These are phyloP conservation scores for Volvariella volvacea DNA, from an alignment of 1,284 basidiomycete species.

Conservation along the genomic window DNA sequence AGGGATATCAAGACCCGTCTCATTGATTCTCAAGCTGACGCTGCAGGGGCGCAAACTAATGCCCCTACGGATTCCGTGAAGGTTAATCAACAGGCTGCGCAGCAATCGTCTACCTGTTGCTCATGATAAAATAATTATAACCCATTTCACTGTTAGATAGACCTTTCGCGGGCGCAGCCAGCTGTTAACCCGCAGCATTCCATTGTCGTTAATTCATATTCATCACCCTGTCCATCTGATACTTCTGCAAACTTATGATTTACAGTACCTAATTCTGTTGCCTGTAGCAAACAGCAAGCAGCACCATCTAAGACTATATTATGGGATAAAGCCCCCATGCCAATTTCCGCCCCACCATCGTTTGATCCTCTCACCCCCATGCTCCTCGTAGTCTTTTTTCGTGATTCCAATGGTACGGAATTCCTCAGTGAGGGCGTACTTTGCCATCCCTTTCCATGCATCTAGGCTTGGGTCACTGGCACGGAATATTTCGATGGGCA, in stretches of 20 bases:
- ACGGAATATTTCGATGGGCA: constrained; percentile 53
- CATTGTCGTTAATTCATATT: constrained; percentile 7
- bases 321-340: constrained; percentile 39
- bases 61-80: constrained; percentile 49
- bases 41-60: constrained; percentile 36
- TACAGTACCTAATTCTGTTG: constrained; percentile 14
- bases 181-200: background rate
- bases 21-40: constrained; percentile 89
- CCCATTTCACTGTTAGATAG: background rate
- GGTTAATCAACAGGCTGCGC: constrained; percentile 53
- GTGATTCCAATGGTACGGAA: constrained; percentile 57
- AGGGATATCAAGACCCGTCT: constrained; percentile 96
- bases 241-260: constrained; percentile 13
- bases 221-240: constrained; percentile 13
- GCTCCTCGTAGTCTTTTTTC: constrained; percentile 84
- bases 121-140: constrained; percentile 27
- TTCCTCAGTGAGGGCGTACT: constrained; percentile 63
- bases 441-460: constrained; percentile 91
- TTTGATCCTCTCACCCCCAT: constrained; percentile 77
- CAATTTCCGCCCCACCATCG: constrained; percentile 84
- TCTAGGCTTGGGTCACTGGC: constrained; percentile 70
- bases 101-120: constrained; percentile 47
- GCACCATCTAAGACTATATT: constrained; percentile 11
- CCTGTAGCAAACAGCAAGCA: no score
- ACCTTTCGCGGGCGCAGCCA: background rate